Conservation (phyloP, 176 grass and related monocot species). For the Bolboschoenus planiculmis region DNA sequence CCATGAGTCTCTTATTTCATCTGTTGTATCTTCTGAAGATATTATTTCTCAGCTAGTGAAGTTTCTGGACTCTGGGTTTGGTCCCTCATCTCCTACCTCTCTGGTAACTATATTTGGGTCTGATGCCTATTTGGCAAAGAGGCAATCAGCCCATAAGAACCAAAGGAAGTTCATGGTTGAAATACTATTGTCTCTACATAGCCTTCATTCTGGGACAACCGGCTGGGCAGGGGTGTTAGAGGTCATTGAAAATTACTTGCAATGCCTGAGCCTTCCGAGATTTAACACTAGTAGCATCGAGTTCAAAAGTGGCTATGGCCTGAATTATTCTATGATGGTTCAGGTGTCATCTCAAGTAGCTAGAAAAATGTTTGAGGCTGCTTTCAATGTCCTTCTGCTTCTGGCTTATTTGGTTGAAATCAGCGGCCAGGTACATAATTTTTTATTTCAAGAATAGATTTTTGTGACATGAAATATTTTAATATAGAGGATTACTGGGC, state of each 20-base stretch:
- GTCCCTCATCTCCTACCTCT: slow-evolving; percentile 46
- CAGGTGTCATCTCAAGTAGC: slow-evolving; percentile 76
- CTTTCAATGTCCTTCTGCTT: slow-evolving; percentile 82
- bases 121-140: slow-evolving; percentile 69
- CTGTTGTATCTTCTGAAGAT: slow-evolving; percentile 65
- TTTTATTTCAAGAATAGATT: slow-evolving; percentile 3
- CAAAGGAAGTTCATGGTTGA: slow-evolving; percentile 95
- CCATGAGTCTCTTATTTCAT: slow-evolving; percentile 68
- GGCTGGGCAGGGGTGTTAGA: slow-evolving; percentile 65
- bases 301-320: slow-evolving; percentile 41
- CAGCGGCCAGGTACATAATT: slow-evolving; percentile 71
- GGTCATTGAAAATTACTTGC: slow-evolving; percentile 72
- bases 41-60: slow-evolving; percentile 73
- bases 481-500: neutral
- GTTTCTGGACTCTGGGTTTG: slow-evolving; percentile 58
- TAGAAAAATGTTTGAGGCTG: slow-evolving; percentile 75
- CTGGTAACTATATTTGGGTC: slow-evolving; percentile 58
- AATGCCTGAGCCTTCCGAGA: slow-evolving; percentile 42
- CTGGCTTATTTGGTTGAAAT: slow-evolving; percentile 72
- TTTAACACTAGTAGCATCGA: slow-evolving; percentile 26
- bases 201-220: slow-evolving; percentile 47
- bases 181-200: slow-evolving; percentile 76
- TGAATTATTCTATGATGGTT: slow-evolving; percentile 66
- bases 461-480: neutral
- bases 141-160: slow-evolving; percentile 55